Evolutionary conservation across 306 rosid genomes (phyloP).

Genomic region (Castanopsis chinensis): DNA sequence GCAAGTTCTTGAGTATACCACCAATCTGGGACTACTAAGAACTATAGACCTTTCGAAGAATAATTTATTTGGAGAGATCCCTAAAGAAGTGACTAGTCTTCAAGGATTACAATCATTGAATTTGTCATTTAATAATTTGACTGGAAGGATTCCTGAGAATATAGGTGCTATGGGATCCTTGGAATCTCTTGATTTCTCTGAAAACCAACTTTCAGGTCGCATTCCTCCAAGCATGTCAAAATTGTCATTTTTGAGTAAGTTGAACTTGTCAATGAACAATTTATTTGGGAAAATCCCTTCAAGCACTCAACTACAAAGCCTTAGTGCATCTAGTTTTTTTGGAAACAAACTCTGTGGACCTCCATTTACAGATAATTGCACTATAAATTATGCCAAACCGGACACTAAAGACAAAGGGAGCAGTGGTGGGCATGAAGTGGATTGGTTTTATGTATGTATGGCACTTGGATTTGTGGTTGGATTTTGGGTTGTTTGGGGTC

Average conservation of each 20-base stretch:
- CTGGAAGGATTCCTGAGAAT: background rate
- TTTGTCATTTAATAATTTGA: background rate
- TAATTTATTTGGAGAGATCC: background rate
- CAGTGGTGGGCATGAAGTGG: no score
- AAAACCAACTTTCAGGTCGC: background rate
- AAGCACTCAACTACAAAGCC: slow-evolving; percentile 1
- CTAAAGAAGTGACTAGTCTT: slow-evolving; percentile 3
- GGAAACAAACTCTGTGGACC: slow-evolving; percentile 10
- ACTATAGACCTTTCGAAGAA: background rate
- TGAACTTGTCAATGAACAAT: background rate
- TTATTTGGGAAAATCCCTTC: background rate
- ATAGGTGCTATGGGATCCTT: background rate
- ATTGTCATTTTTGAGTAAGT: background rate
- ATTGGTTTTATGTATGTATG: no score
- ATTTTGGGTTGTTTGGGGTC: no score
- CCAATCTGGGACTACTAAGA: background rate
- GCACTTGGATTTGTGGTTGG: no score
- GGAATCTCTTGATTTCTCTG: background rate
- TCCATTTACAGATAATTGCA: background rate
- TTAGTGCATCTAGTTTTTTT: background rate
- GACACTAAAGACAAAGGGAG: no score
- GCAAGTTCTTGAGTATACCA: background rate
- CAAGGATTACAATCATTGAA: background rate
- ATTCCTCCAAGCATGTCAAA: background rate
- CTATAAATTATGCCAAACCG: no score